A percentile compares a stretch with the other conserved stretches of the same genome.
Evolutionary conservation across 495 filamentous ascomycete genomes (phyloP).

Genomic region (Tuber borchii): DNA sequence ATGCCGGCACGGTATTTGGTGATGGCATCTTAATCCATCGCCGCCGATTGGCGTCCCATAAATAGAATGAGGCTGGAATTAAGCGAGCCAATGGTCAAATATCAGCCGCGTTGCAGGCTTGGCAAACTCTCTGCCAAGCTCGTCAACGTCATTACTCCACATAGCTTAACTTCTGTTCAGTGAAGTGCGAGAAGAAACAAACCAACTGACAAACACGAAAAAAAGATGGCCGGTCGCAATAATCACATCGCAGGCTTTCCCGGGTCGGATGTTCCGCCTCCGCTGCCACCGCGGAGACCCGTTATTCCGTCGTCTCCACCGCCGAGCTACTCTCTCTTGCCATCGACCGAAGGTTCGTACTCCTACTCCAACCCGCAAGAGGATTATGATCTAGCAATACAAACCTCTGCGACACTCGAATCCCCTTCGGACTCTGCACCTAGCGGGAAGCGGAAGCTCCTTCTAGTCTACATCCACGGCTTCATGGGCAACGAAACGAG

Average conservation of each 20-base stretch:
- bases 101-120: not conserved
- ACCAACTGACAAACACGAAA: not conserved
- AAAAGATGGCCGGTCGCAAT: not conserved
- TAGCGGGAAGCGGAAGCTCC: conserved; percentile 50
- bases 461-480: conserved; percentile 83
- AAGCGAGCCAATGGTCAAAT: not conserved
- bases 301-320: not conserved
- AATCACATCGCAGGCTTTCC: not conserved
- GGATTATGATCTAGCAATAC: not conserved
- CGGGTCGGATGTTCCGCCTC: not conserved
- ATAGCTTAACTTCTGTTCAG: not conserved
- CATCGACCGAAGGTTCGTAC: not conserved
- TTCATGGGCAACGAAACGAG: conserved; percentile 88
- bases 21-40: no score
- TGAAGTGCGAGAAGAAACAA: not conserved
- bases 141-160: not conserved
- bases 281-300: not conserved
- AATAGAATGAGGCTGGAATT: not conserved
- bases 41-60: no score
- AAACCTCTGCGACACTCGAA: not conserved
- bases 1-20: no score
- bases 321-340: not conserved
- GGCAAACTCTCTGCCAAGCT: not conserved
- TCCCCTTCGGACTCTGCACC: not conserved
- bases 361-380: not conserved